A percentile compares a stretch with the other conserved stretches of the same genome.
These are phyloP conservation scores for Pseudocercospora pini-densiflorae DNA, from an alignment of 2,329 filamentous ascomycete species.

Conservation along the genomic window DNA sequence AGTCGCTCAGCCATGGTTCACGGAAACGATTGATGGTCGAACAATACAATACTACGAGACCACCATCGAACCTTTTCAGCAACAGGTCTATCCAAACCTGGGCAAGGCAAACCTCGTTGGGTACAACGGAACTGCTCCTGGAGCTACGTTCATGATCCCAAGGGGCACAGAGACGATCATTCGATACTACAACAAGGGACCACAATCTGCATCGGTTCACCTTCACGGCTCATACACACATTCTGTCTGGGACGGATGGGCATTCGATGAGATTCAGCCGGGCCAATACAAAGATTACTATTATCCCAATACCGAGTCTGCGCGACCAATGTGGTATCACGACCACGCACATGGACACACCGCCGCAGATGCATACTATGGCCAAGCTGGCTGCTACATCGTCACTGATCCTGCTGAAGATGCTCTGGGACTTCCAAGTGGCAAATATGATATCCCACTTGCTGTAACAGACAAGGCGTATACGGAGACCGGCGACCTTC, in stretches of 20 bases:
- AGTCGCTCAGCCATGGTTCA: conserved; percentile 37
- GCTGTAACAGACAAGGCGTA: conserved; percentile 58
- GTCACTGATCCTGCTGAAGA: conserved; percentile 57
- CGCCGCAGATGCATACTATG: conserved; percentile 60
- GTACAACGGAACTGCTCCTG: conserved; percentile 60
- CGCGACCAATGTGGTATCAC: conserved; percentile 63
- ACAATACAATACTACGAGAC: conserved; percentile 55
- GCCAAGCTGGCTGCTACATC: conserved; percentile 62
- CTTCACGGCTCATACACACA: conserved; percentile 58
- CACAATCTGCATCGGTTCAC: conserved; percentile 54
- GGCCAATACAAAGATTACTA: conserved; percentile 67
- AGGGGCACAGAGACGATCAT: conserved; percentile 58
- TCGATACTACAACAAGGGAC: conserved; percentile 57
- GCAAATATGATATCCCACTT: conserved; percentile 59
- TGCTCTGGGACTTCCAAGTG: conserved; percentile 55
- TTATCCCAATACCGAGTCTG: conserved; percentile 61
- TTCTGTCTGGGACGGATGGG: conserved; percentile 53
- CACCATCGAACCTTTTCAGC: conserved; percentile 46
- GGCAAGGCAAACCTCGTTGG: conserved; percentile 49
- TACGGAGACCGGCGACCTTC: conserved; percentile 55
- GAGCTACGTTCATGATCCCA: conserved; percentile 57
- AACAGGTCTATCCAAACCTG: conserved; percentile 51
- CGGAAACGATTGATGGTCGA: conserved; percentile 41
- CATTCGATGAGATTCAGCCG: conserved; percentile 55
- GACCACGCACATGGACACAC: conserved; percentile 52